Evolutionary conservation across 1,284 basidiomycete genomes (phyloP), one percentile per base, ranked within the genome.

Genomic region (Somion occarium): DNA sequence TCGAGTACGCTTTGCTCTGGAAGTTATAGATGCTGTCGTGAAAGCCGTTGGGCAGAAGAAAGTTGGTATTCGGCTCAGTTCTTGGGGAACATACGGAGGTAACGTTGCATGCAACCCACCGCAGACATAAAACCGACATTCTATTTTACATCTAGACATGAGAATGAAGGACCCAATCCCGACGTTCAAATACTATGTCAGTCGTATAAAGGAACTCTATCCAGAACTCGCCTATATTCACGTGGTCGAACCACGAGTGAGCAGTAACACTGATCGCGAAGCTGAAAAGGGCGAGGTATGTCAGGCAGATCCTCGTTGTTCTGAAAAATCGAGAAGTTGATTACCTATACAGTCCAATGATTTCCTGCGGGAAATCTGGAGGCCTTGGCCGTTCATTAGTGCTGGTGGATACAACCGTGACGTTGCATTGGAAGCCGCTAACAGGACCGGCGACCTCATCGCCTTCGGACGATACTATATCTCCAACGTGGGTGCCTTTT

Each of bases 211-310:
- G 5, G 52, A 60, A 12, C 51, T 51, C 1, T 64, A 69, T 54
- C 74, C 76, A 19, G 60, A 70, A 20, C 66, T 80, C 3, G 76
- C 75, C 3, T 82, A 78, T 56, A 54, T 80, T 38, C 78, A 80
- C 62, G 59, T 70, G 38, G 59, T 76, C 38, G 75, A 76, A 55
- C 63, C 66, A 0, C 58, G 68, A 20, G 56, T 63, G 15, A 22
- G 38, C 5, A 51, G 55, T 11, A 39, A 25, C 19, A 47, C 50
- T 20, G 62, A 60, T 27, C 46, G 41, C 12, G 38, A 44, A 15
- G 20, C 30, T 13, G 11, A 30, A 44, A 9, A 46, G 30, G 23
- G 41, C 18, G 11, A 47, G 23, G 20, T 57, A 11, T 2, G 44
- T 48, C 44, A 27, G 19, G 22, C n/a, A n/a, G n/a, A n/a, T 24